phyloP scores from a whole-genome alignment of 768 basidiomycete species.

The Aureoboletus auriporus region DNA sequence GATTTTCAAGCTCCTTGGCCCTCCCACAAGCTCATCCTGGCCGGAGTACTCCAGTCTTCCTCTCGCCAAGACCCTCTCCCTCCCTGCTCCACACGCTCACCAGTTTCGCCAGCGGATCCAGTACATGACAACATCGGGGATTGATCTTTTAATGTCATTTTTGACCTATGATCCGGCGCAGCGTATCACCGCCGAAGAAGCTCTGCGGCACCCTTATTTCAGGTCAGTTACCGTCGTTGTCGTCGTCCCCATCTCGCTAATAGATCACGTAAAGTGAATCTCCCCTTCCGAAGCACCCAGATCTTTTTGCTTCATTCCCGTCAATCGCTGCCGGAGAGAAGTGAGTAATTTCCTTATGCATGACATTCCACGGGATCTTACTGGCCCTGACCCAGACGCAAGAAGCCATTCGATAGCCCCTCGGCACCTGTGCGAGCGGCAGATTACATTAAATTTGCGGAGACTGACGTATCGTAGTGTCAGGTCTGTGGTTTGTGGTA shows the following conservation, averaged over 20 bases:
- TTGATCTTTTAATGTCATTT: slow-evolving; percentile 78
- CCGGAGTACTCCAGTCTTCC: slow-evolving; percentile 79
- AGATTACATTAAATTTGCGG: slow-evolving; percentile 62
- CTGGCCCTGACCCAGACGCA: slow-evolving; percentile 46
- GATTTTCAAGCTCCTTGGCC: slow-evolving; percentile 93
- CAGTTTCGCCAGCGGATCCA: slow-evolving; percentile 85
- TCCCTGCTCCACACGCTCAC: slow-evolving; percentile 70
- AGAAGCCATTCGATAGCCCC: slow-evolving; percentile 75
- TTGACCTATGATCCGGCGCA: slow-evolving; percentile 86
- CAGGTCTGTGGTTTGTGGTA: not conserved
- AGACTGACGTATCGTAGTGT: slow-evolving; percentile 46
- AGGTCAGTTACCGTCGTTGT: slow-evolving; percentile 43
- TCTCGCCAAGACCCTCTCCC: slow-evolving; percentile 70
- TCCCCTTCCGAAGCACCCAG: slow-evolving; percentile 93
- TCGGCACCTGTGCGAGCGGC: slow-evolving; percentile 73
- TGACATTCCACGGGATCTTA: slow-evolving; percentile 4
- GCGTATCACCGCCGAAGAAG: slow-evolving; percentile 87
- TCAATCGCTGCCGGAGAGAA: slow-evolving; percentile 95
- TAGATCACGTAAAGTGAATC: slow-evolving; percentile 60
- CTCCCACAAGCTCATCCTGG: slow-evolving; percentile 87
- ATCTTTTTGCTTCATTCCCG: slow-evolving; percentile 93
- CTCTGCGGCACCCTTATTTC: slow-evolving; percentile 89
- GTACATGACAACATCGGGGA: slow-evolving; percentile 76
- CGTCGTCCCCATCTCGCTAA: slow-evolving; percentile 1
- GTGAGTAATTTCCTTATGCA: slow-evolving; percentile 38